These are phyloP conservation scores for Reticulascus tulasneorum DNA, from an alignment of 2,329 filamentous ascomycete species.

Conservation along the genomic window DNA sequence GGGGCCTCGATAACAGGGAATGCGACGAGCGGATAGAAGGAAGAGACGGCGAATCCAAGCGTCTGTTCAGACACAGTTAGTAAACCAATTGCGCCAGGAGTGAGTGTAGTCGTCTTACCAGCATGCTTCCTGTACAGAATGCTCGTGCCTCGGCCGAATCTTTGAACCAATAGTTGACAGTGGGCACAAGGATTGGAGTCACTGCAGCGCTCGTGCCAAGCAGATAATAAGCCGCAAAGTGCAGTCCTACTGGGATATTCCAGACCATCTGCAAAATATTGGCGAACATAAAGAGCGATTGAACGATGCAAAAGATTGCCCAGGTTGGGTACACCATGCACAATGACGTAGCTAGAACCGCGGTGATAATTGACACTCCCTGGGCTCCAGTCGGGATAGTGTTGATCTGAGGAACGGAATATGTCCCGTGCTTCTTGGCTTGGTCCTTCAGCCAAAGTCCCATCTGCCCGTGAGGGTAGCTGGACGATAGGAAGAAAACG, in stretches of 20 bases:
- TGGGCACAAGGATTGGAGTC: slow-evolving; percentile 19
- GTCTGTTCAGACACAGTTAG: too few relatives aligned
- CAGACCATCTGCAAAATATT: slow-evolving; percentile 17
- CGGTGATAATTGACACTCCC: slow-evolving; percentile 21
- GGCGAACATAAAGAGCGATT: slow-evolving; percentile 14
- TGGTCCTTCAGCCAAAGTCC: slow-evolving; percentile 16
- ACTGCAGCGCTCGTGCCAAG: slow-evolving; percentile 19
- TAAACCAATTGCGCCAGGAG: neutral
- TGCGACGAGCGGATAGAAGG: slow-evolving; percentile 15
- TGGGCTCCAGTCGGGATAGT: slow-evolving; percentile 19
- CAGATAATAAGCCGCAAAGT: slow-evolving; percentile 17
- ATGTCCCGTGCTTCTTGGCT: slow-evolving; percentile 13
- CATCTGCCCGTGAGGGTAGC: slow-evolving; percentile 16
- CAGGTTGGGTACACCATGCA: slow-evolving; percentile 29
- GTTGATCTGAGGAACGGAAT: slow-evolving; percentile 17
- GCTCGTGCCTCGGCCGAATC: slow-evolving; percentile 19
- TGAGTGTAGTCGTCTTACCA: slow-evolving; percentile 3
- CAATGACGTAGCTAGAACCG: slow-evolving; percentile 22
- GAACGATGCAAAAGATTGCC: slow-evolving; percentile 21
- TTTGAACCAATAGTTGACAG: slow-evolving; percentile 19
- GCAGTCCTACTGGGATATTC: slow-evolving; percentile 14
- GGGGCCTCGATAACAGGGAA: slow-evolving; percentile 18
- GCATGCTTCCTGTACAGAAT: slow-evolving; percentile 18
- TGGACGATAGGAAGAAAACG: slow-evolving; percentile 14
- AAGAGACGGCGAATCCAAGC: slow-evolving; percentile 16